These are phyloP conservation scores for Pontederia crassipes DNA, from an alignment of 176 grass and related monocot genomes.

Conservation along the genomic window DNA sequence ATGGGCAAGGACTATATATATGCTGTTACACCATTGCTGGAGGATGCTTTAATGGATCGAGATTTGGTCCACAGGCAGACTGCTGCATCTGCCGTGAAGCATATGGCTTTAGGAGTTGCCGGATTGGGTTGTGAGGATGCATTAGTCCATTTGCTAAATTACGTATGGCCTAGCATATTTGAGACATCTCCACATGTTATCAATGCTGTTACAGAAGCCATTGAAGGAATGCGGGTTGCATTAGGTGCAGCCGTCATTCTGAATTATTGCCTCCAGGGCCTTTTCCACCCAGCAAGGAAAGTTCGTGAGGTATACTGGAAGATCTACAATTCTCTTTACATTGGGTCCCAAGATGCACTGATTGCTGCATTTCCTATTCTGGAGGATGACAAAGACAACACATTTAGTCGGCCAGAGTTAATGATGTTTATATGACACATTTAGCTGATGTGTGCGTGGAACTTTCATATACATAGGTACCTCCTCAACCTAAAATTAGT, in stretches of 20 bases:
- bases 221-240: constrained; percentile 94
- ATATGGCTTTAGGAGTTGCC: constrained; percentile 89
- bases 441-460: too few species aligned
- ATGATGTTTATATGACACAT: constrained; percentile 57
- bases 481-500: too few species aligned
- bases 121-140: constrained; percentile 98
- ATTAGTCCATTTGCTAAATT: constrained; percentile 90
- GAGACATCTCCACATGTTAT: constrained; percentile 91
- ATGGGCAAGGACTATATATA: constrained; percentile 99
- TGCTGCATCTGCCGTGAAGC: constrained; percentile 90
- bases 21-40: constrained; percentile 78
- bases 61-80: constrained; percentile 91
- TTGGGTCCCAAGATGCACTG: constrained; percentile 83
- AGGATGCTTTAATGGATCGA: constrained; percentile 98
- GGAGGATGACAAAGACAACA: constrained; percentile 48
- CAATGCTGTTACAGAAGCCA: constrained; percentile 94
- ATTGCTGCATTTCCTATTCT: constrained; percentile 66
- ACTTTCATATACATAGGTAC: too few species aligned
- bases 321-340: constrained; percentile 95
- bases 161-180: constrained; percentile 93
- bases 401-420: constrained; percentile 66
- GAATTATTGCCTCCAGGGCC: constrained; percentile 91
- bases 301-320: constrained; percentile 98
- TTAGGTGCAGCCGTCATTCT: constrained; percentile 77
- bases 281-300: constrained; percentile 96